Evolutionary conservation across 805 yeast genomes (phyloP), one percentile per base, ranked within the genome.

Genomic region (Yueomyces sinensis): DNA sequence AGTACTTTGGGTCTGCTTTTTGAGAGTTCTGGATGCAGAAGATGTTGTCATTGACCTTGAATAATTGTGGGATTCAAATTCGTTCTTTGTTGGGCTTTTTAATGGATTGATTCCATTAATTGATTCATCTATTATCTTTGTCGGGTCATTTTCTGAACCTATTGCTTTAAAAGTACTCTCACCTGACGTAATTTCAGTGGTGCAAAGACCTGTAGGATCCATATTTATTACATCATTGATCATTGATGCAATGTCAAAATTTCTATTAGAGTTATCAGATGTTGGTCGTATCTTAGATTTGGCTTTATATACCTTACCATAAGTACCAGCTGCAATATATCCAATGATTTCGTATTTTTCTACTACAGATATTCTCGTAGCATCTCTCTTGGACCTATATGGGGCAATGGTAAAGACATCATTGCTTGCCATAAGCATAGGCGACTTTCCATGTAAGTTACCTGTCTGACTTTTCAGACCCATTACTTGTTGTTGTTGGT

Each of bases 261-360:
- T 20, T 20, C 24, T 20, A 7, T 7, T 7, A 20, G 11, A 7
- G 11, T 20, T 20, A 11, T 20, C 24, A 7, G 24, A 7, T 7
- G 24, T 7, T 20, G 33, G 19, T 24, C 24, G 9, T 22, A 16
- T 24, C 7, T 76, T 66, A 11, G 28, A 25, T 41, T 71, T 70
- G 6, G 96, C 97, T 53, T 91, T 89, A 62, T 86, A 91, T 16
- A 91, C 99, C 53, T 83, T 86, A 38, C 98, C 98, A 56, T 91
- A 91, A 0, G 98, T 91, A 28, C 98, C 98, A 0, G 98, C 95
- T 1, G 98, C 98, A 38, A 91, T 91, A 57, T 91, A 91, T 0
- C 98, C 98, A 14, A 86, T 59, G 39, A 91, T 79, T 41, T 80
- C 87, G 58, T 87, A 91, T 46, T 78, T 80, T 34, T 79, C 77